A percentile compares a stretch with the other conserved stretches of the same genome.
phyloP scores from a whole-genome alignment of 1,284 basidiomycete species.

The Ganoderma sinense region DNA sequence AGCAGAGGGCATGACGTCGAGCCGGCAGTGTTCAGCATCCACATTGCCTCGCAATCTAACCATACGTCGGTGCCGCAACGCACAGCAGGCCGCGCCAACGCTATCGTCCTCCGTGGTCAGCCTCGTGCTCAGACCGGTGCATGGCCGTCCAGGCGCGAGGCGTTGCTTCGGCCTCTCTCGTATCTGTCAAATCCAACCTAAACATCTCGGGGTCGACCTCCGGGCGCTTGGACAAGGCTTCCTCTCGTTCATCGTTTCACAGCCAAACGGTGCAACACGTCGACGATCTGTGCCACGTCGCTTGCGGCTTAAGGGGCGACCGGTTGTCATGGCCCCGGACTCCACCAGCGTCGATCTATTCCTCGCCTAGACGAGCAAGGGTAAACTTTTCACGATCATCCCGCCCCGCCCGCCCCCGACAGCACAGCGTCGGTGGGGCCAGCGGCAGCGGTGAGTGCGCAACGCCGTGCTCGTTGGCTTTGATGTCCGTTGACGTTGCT shows the following conservation, averaged over 20 bases:
- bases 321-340: conserved; percentile 1
- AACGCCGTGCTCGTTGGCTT: neutral
- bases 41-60: conserved; percentile 25
- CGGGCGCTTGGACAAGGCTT: too few species aligned
- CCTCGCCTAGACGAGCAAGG: neutral
- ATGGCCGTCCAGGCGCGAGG: neutral
- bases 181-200: conserved; percentile 3
- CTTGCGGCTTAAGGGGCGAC: neutral
- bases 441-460: neutral
- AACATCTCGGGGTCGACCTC: neutral
- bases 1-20: conserved; percentile 19
- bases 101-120: neutral
- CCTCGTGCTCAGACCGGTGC: neutral
- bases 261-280: neutral
- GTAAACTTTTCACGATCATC: neutral
- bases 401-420: neutral
- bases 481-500: conserved; percentile 12
- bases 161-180: neutral
- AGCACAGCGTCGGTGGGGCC: neutral
- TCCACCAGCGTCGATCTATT: conserved; percentile 1
- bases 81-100: neutral
- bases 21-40: conserved; percentile 1
- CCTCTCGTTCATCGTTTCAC: neutral
- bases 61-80: conserved; percentile 22
- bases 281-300: conserved; percentile 5